These are phyloP conservation scores for Kazachstania sp. DNA, from an alignment of 1,139 yeast species.

Conservation along the genomic window DNA sequence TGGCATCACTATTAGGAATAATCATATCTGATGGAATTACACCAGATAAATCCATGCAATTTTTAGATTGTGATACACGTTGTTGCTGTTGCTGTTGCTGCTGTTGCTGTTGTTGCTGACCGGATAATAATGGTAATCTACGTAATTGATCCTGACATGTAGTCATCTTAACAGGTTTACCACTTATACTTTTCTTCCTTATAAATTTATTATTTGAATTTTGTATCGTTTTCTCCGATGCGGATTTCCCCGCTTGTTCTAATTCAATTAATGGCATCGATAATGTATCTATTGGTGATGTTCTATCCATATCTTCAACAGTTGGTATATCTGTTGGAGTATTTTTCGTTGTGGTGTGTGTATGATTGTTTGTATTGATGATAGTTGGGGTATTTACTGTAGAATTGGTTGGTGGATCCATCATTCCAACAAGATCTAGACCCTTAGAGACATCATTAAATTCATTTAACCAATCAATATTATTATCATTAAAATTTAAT, in stretches of 20 bases:
- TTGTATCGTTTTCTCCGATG: background rate
- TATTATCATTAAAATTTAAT: constrained; percentile 16
- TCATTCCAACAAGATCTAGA: background rate
- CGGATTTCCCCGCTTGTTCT: constrained; percentile 14
- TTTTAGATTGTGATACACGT: no score
- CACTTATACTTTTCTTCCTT: background rate
- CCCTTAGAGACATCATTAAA: constrained; percentile 5
- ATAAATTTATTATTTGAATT: background rate
- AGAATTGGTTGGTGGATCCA: constrained; percentile 7
- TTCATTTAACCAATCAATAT: constrained; percentile 22
- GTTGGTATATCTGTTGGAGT: constrained; percentile 7
- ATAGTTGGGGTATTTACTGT: background rate
- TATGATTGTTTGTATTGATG: constrained; percentile 1
- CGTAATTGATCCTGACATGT: constrained; percentile 12
- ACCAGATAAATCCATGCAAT: background rate
- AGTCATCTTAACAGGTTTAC: background rate
- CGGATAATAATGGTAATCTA: constrained; percentile 9
- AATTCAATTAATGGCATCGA: constrained; percentile 28
- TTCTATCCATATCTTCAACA: constrained; percentile 22
- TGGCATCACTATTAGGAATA: constrained; percentile 7
- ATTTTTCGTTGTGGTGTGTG: background rate
- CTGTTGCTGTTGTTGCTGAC: background rate
- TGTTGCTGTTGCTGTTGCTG: background rate
- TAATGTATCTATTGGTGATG: constrained; percentile 28
- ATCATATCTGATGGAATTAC: background rate